Evolutionary conservation across 768 basidiomycete species (phyloP).

Genomic region (Russula abietina): DNA sequence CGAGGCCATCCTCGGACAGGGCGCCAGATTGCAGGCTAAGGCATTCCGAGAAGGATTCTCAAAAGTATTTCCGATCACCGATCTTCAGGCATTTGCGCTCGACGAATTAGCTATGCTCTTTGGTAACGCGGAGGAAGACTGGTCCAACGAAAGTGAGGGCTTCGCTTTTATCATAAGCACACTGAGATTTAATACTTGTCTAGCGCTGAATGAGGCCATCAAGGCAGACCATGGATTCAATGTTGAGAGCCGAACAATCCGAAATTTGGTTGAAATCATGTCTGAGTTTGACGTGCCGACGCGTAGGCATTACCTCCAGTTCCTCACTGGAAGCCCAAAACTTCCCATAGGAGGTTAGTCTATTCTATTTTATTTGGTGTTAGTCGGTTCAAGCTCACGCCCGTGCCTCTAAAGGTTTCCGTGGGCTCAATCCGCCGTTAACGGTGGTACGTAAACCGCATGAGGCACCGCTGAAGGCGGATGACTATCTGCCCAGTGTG

Average conservation of each 20-base stretch:
- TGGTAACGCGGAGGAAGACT: conserved; percentile 97
- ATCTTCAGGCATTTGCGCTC: conserved; percentile 86
- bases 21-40: conserved; percentile 70
- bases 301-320: conserved; percentile 88
- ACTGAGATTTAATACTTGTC: conserved; percentile 16
- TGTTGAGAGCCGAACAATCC: conserved; percentile 86
- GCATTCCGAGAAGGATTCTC: conserved; percentile 95
- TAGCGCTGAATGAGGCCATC: conserved; percentile 82
- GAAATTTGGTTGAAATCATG: conserved; percentile 83
- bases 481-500: conserved; percentile 93
- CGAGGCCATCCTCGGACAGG: conserved; percentile 81
- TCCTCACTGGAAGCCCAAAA: conserved; percentile 96
- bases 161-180: conserved; percentile 1
- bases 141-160: conserved; percentile 79
- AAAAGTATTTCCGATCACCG: conserved; percentile 89
- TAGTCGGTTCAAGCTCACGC: not conserved
- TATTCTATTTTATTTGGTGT: not conserved
- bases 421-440: conserved; percentile 85
- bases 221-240: conserved; percentile 99
- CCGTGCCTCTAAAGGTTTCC: conserved; percentile 62
- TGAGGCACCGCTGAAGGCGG: conserved; percentile 82
- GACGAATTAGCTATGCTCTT: conserved; percentile 96
- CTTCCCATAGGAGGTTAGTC: conserved; percentile 85
- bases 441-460: conserved; percentile 98
- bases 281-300: conserved; percentile 64